These are phyloP conservation scores for Podospora pseudopauciseta DNA, from an alignment of 495 filamentous ascomycete species.

Conservation along the genomic window DNA sequence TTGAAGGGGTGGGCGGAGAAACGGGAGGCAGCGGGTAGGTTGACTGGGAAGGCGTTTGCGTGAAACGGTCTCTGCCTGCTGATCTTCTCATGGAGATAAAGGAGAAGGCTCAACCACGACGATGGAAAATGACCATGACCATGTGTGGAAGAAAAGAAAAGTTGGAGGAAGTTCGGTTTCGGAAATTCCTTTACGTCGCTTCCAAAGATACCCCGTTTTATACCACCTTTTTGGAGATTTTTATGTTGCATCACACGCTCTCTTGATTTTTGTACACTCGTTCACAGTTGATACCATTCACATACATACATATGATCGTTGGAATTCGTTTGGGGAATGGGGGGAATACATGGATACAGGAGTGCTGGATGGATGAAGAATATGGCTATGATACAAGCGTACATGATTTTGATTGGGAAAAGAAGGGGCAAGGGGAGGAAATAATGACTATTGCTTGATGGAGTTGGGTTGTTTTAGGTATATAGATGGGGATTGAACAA, in stretches of 20 bases:
- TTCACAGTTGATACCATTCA: background rate
- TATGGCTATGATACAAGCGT: no score
- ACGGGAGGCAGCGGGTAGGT: constrained; percentile 42
- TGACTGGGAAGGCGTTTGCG: background rate
- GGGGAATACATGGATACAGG: no score
- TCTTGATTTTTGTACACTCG: background rate
- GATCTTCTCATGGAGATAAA: background rate
- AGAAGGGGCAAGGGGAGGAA: no score
- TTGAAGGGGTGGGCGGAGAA: constrained; percentile 85
- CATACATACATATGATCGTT: background rate
- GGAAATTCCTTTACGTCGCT: background rate
- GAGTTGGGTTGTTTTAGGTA: no score
- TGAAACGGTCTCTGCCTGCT: constrained; percentile 6
- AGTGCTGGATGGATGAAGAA: no score
- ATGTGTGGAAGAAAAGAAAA: background rate
- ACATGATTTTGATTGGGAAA: no score
- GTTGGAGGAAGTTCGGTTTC: background rate
- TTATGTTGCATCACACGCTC: background rate
- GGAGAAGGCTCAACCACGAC: background rate
- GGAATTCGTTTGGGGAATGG: background rate
- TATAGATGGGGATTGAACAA: no score
- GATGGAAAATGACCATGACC: background rate
- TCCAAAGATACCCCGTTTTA: background rate
- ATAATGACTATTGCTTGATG: no score
- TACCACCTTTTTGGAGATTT: background rate